Percentiles rank a stretch among this genome's conserved stretches.
These are phyloP conservation scores for Yarrowia yakushimensis DNA, from an alignment of 805 yeast genomes.

Conservation along the genomic window DNA sequence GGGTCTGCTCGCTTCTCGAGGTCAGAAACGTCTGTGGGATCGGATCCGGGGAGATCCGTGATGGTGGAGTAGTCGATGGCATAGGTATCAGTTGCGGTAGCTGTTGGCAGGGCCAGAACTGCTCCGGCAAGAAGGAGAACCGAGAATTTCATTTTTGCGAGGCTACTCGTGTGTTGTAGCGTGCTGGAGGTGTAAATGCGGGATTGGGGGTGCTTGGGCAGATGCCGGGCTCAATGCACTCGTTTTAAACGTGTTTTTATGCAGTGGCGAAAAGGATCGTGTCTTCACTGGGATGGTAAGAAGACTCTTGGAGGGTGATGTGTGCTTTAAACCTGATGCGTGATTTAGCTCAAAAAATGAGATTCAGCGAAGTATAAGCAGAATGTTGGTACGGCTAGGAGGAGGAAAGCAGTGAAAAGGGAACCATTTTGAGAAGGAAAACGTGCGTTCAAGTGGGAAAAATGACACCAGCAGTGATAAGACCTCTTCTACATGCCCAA, in stretches of 20 bases:
- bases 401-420: not conserved
- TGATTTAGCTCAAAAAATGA: constrained; percentile 20
- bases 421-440: not conserved
- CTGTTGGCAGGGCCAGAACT: not conserved
- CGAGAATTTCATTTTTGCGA: constrained; percentile 2
- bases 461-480: not conserved
- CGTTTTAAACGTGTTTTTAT: not conserved
- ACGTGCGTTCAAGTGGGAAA: not conserved
- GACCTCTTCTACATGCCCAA: not conserved
- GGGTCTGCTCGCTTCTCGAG: constrained; percentile 23
- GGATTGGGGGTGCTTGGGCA: not conserved
- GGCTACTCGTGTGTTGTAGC: not conserved
- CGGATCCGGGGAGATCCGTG: constrained; percentile 12
- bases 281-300: not conserved
- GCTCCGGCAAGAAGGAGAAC: constrained; percentile 5
- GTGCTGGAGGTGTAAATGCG: not conserved
- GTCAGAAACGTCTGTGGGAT: constrained; percentile 5
- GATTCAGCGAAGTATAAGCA: not conserved
- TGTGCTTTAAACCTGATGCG: constrained; percentile 21
- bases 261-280: not conserved
- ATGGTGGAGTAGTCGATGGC: constrained; percentile 5
- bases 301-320: not conserved
- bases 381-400: constrained; percentile 16
- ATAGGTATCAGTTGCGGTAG: not conserved
- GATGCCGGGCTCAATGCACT: not conserved